phyloP scores from a whole-genome alignment of 2,329 filamentous ascomycete genomes.

The Aulographum hederae region DNA sequence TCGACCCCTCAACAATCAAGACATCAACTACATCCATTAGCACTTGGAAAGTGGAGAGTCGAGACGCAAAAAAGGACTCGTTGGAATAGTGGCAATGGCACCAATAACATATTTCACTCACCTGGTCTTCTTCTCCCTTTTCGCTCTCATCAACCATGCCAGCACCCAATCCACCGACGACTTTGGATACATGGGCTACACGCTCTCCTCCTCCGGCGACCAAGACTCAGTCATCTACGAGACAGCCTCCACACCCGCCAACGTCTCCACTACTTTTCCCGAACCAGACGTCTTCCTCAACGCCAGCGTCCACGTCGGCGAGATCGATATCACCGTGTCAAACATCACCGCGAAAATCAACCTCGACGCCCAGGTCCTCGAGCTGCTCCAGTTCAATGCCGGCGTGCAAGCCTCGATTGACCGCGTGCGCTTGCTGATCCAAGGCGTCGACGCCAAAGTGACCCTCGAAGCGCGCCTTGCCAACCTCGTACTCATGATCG shows the following conservation, averaged over 20 bases:
- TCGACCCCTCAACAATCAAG: too few species aligned
- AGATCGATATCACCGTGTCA: slow-evolving; percentile 39
- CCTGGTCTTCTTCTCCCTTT: slow-evolving; percentile 13
- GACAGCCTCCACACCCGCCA: slow-evolving; percentile 29
- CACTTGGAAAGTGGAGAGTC: too few species aligned
- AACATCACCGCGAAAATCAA: slow-evolving; percentile 44
- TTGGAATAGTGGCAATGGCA: too few species aligned
- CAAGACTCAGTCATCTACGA: slow-evolving; percentile 33
- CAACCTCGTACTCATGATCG: slow-evolving; percentile 42
- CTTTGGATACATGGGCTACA: slow-evolving; percentile 41
- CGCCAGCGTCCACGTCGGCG: slow-evolving; percentile 36
- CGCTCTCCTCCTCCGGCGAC: slow-evolving; percentile 32
- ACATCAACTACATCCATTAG: too few species aligned
- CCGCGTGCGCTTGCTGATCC: slow-evolving; percentile 35
- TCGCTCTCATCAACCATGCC: too few species aligned
- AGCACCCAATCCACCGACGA: too few species aligned
- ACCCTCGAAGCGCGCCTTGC: slow-evolving; percentile 39
- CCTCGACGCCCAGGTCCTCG: slow-evolving; percentile 38
- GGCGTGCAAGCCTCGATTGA: slow-evolving; percentile 41
- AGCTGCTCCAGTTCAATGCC: slow-evolving; percentile 40
- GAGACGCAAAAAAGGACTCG: too few species aligned
- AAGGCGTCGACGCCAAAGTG: slow-evolving; percentile 40
- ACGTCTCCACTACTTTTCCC: slow-evolving; percentile 21
- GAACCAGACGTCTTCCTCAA: slow-evolving; percentile 43
- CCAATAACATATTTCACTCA: slow-evolving; percentile 1